Evolutionary conservation across 805 yeast genomes (phyloP).

Genomic region (Wickerhamiella nectarea): DNA sequence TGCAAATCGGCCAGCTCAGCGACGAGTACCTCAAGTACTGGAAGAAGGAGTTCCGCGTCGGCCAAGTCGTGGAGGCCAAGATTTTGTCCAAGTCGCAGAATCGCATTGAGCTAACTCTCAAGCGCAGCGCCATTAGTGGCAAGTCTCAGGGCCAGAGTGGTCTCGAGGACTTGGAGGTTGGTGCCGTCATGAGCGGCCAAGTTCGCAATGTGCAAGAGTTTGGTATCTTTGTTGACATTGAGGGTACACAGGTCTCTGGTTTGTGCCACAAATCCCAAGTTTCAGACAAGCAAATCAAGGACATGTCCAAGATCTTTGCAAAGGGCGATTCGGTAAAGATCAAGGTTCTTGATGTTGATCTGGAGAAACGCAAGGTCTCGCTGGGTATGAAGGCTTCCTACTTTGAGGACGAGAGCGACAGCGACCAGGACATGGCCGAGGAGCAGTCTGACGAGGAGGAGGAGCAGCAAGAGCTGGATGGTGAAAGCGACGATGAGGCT

Average conservation of each 20-base stretch:
- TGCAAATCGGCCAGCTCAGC: constrained; percentile 65
- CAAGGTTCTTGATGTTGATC: constrained; percentile 50
- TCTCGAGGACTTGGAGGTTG: constrained; percentile 51
- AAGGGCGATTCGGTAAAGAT: constrained; percentile 88
- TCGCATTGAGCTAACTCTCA: constrained; percentile 62
- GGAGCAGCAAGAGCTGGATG: constrained; percentile 17
- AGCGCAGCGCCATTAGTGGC: constrained; percentile 68
- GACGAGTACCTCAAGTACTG: constrained; percentile 76
- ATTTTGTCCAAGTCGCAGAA: constrained; percentile 47
- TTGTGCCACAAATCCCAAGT: constrained; percentile 78
- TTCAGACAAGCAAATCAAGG: constrained; percentile 44
- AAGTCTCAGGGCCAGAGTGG: constrained; percentile 31
- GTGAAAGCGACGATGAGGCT: constrained; percentile 20
- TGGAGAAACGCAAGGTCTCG: constrained; percentile 58
- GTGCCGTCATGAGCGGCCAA: constrained; percentile 62
- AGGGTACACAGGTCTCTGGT: constrained; percentile 68
- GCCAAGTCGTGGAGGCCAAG: constrained; percentile 65
- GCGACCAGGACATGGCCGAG: constrained; percentile 17
- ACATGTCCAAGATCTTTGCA: constrained; percentile 54
- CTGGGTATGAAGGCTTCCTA: constrained; percentile 93
- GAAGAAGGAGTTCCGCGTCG: constrained; percentile 59
- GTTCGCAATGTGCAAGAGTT: constrained; percentile 68
- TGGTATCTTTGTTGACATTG: constrained; percentile 80
- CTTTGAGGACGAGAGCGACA: constrained; percentile 32
- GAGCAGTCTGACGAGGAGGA: constrained; percentile 18